Evolutionary conservation across 2,329 filamentous ascomycete species (phyloP).

Genomic region (Apiospora koreana): DNA sequence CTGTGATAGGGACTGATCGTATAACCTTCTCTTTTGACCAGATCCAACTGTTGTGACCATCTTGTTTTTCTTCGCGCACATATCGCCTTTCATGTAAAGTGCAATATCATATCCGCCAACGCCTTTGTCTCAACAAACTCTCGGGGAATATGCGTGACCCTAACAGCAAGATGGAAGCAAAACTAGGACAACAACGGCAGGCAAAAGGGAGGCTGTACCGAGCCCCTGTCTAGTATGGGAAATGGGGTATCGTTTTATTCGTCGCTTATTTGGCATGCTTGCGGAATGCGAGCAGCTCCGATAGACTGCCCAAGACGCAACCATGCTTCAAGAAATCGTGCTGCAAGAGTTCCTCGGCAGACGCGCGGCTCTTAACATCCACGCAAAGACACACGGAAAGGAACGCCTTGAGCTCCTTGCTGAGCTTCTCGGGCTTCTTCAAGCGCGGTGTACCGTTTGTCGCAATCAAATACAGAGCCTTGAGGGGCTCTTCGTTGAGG

Average conservation of each 20-base stretch:
- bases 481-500: constrained; percentile 95
- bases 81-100: neutral
- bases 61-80: neutral
- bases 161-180: constrained; percentile 5
- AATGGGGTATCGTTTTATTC: constrained; percentile 17
- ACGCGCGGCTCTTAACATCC: constrained; percentile 91
- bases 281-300: constrained; percentile 87
- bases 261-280: constrained; percentile 62
- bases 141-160: constrained; percentile 7
- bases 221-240: constrained; percentile 5
- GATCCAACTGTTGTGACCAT: neutral
- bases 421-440: constrained; percentile 98
- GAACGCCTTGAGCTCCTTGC: constrained; percentile 97
- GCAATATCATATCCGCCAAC: constrained; percentile 7
- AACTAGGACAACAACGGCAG: constrained; percentile 2
- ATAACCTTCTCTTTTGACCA: neutral
- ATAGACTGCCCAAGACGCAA: constrained; percentile 78
- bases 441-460: constrained; percentile 95
- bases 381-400: constrained; percentile 94
- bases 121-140: constrained; percentile 7
- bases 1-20: neutral
- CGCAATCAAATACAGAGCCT: constrained; percentile 95
- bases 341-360: constrained; percentile 82
- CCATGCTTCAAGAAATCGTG: constrained; percentile 96
- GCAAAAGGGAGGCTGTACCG: neutral